Evolutionary conservation across 2,329 filamentous ascomycete species (phyloP).

Genomic region (Neonectria coccinea): DNA sequence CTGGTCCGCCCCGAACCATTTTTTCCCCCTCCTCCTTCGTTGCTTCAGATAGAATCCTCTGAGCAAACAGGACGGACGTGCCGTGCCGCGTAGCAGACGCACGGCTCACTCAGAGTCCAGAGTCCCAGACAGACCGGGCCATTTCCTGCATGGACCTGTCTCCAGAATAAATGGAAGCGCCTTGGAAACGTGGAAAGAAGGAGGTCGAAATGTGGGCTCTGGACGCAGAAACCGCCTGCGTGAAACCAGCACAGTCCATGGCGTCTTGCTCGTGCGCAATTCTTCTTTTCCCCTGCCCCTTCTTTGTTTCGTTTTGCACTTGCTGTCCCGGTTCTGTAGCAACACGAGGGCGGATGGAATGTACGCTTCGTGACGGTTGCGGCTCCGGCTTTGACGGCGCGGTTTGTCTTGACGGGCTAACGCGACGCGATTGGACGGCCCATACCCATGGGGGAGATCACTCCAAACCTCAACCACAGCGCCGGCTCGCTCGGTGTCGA

Average conservation of each 20-base stretch:
- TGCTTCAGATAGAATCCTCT: slow-evolving; percentile 3
- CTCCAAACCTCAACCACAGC: neutral
- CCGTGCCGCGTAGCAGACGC: slow-evolving; percentile 20
- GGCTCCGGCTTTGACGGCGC: slow-evolving; percentile 1
- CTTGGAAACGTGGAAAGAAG: slow-evolving; percentile 5
- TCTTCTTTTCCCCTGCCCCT: neutral
- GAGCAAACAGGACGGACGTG: slow-evolving; percentile 9
- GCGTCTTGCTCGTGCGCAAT: slow-evolving; percentile 1
- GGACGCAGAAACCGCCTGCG: neutral
- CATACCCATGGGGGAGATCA: slow-evolving; percentile 2
- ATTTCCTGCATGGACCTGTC: neutral
- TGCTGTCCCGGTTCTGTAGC: slow-evolving; percentile 10
- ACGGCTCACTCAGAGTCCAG: slow-evolving; percentile 20
- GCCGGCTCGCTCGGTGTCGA: neutral
- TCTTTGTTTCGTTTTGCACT: slow-evolving; percentile 12
- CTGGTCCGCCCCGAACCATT: neutral
- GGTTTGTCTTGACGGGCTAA: neutral
- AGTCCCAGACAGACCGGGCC: slow-evolving; percentile 2
- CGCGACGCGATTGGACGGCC: slow-evolving; percentile 6
- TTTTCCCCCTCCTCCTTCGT: neutral
- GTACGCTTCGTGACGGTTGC: neutral
- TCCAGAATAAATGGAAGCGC: slow-evolving; percentile 1
- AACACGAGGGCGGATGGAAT: neutral
- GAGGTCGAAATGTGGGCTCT: neutral
- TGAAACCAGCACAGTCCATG: slow-evolving; percentile 1